Percentiles rank a stretch among this genome's conserved stretches.
Conservation (phyloP, 2,329 filamentous ascomycete species). For the Fusarium protoensiforme region DNA sequence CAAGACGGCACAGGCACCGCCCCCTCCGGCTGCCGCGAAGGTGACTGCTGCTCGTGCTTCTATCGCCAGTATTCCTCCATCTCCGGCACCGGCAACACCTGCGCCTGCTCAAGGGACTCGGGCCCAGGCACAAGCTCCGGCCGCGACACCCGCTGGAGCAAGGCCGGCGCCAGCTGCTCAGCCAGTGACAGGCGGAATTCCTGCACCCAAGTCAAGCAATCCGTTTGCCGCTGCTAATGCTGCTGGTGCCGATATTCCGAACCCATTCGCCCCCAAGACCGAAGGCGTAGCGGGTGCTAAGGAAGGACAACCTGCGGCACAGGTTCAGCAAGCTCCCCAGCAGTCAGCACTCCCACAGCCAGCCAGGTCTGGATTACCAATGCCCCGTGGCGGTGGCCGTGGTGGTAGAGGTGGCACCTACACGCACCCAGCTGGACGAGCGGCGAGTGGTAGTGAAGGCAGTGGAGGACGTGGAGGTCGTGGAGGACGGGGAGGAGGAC, state of each 20-base stretch:
- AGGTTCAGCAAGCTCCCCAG: conserved; percentile 21
- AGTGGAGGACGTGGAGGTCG: conserved; percentile 51
- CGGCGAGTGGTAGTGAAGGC: conserved; percentile 49
- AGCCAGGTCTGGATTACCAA: conserved; percentile 52
- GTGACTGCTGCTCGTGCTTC: conserved; percentile 39
- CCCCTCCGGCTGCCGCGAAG: conserved; percentile 39
- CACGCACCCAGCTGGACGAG: conserved; percentile 52
- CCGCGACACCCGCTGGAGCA: conserved; percentile 26
- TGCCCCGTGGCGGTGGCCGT: conserved; percentile 55
- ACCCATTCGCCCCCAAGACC: conserved; percentile 43
- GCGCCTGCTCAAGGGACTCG: conserved; percentile 21
- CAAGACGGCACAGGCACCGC: conserved; percentile 61
- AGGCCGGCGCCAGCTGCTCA: conserved; percentile 30
- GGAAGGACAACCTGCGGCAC: conserved; percentile 22
- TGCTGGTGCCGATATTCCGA: conserved; percentile 28
- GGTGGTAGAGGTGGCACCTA: conserved; percentile 51
- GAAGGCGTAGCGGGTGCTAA: conserved; percentile 33
- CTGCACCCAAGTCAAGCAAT: conserved; percentile 42
- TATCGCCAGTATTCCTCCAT: conserved; percentile 33
- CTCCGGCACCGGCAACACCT: conserved; percentile 39
- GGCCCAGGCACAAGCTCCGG: conserved; percentile 3
- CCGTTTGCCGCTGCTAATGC: conserved; percentile 46
- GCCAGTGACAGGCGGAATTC: conserved; percentile 34
- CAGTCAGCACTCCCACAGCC: conserved; percentile 33
- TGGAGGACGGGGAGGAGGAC: conserved; percentile 55